Base-by-base conservation (phyloP, 768 basidiomycete genomes). In the Sporobolomyces phaffii region DNA sequence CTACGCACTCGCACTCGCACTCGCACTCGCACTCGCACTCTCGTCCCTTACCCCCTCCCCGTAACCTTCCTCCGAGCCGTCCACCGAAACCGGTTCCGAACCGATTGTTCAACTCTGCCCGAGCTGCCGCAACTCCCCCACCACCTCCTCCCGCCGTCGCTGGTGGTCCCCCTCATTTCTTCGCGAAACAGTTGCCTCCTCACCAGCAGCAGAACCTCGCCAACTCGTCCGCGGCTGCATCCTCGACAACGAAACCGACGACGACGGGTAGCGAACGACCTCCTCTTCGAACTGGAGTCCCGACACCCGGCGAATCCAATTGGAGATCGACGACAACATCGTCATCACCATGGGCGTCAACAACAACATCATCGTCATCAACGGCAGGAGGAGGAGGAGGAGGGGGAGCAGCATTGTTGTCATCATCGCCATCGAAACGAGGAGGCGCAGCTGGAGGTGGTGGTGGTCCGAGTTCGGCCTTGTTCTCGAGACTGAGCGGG, bases 31-130 rank as follows among this genome's bases (percentile, higher is more conserved):
- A n/a, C n/a, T n/a, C n/a, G n/a, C n/a, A n/a, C n/a, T n/a, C n/a
- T n/a, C n/a, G n/a, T n/a, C n/a, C n/a, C n/a, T n/a, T n/a, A n/a
- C n/a, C n/a, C n/a, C n/a, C n/a, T n/a, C n/a, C n/a, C n/a, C n/a
- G n/a, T n/a, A n/a, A n/a, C n/a, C n/a, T n/a, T n/a, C n/a, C n/a
- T n/a, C n/a, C n/a, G n/a, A n/a, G 36, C 4, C 52, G 11, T 17
- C 52, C 52, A 7, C 52, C 56, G 28, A 44, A 44, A 31, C 43
- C 56, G 3, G 40, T 28, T 2, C 7, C 43, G 28, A 58, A 41
- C 18, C 54, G 56, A 33, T 17, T 58, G 22, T 58, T 58, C 56
- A 33, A 58, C 6, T 45, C 56, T 7, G 56, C 56, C 2, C 43
- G 56, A 33, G 43, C 43, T 5, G 56, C 56, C 4, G 56, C n/a